These are phyloP conservation scores for Lolium rigidum DNA, from an alignment of 176 grass and related monocot species.

Conservation along the genomic window DNA sequence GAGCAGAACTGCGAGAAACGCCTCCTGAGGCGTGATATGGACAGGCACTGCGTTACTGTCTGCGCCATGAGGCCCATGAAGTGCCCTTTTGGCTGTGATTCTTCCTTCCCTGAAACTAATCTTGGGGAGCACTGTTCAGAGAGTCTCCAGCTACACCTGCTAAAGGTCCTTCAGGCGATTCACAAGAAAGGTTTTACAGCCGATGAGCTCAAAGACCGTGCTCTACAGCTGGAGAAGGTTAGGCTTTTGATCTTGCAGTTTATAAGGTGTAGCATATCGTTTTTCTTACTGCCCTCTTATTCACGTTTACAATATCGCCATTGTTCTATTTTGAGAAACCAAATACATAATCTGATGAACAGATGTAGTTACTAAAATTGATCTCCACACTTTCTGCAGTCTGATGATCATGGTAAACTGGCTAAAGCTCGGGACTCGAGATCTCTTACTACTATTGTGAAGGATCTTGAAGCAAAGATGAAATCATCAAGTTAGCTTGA, in stretches of 20 bases:
- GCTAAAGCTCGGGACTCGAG: slow-evolving; percentile 60
- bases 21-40: slow-evolving; percentile 81
- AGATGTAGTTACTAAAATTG: background rate
- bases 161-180: slow-evolving; percentile 64
- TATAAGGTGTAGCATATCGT: background rate
- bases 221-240: slow-evolving; percentile 76
- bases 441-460: slow-evolving; percentile 76
- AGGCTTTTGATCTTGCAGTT: slow-evolving; percentile 34
- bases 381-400: slow-evolving; percentile 43
- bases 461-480: slow-evolving; percentile 69
- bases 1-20: slow-evolving; percentile 73
- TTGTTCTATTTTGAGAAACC: background rate
- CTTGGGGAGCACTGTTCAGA: slow-evolving; percentile 67
- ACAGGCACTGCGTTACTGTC: slow-evolving; percentile 83
- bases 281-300: background rate
- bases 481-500: slow-evolving; percentile 33
- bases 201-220: slow-evolving; percentile 62
- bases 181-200: slow-evolving; percentile 58
- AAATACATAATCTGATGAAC: background rate
- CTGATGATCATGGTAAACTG: slow-evolving; percentile 54
- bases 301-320: background rate
- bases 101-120: slow-evolving; percentile 56
- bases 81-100: slow-evolving; percentile 83
- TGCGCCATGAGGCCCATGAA: slow-evolving; percentile 88
- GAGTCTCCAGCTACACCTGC: slow-evolving; percentile 60